Evolutionary conservation across 768 basidiomycete genomes (phyloP).

Genomic region (Gelatoporia subvermispora): DNA sequence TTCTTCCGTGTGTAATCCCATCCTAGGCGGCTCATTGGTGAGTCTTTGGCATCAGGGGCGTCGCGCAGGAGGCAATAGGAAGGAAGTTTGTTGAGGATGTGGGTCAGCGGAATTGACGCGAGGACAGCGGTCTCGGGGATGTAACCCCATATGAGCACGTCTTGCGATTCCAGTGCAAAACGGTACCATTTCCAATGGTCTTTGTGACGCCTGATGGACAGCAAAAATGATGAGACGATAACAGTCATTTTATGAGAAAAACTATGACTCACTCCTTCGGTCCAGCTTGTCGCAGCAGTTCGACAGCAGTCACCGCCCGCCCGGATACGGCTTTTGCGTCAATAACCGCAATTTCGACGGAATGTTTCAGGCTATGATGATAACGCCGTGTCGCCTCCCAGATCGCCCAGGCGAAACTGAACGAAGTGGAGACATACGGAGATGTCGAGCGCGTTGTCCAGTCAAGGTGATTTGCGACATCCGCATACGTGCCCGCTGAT

Average conservation of each 20-base stretch:
- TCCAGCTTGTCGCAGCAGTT: conserved; percentile 49
- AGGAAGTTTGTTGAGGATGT: conserved; percentile 62
- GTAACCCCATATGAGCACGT: conserved; percentile 65
- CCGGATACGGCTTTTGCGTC: conserved; percentile 57
- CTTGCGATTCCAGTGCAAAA: conserved; percentile 71
- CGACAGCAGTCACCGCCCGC: conserved; percentile 59
- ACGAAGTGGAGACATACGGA: conserved; percentile 68
- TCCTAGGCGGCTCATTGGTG: conserved; percentile 31
- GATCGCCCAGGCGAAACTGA: conserved; percentile 77
- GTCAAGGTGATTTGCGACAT: conserved; percentile 67
- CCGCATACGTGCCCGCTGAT: conserved; percentile 44
- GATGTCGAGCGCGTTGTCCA: conserved; percentile 73
- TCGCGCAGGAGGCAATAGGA: conserved; percentile 56
- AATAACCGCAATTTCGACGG: conserved; percentile 75
- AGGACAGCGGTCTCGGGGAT: conserved; percentile 64
- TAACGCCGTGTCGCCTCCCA: conserved; percentile 82
- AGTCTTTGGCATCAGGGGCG: conserved; percentile 25
- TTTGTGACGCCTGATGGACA: conserved; percentile 41
- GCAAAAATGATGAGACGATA: not conserved
- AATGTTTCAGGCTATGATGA: conserved; percentile 65
- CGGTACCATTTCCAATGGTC: conserved; percentile 77
- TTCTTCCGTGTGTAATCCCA: conserved; percentile 61
- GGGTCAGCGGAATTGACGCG: conserved; percentile 63
- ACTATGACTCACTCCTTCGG: conserved; percentile 48
- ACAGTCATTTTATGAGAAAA: not conserved